A percentile compares a stretch with the other conserved stretches of the same genome.
phyloP scores from a whole-genome alignment of 768 basidiomycete species.

The Hypsizygus marmoreus region DNA sequence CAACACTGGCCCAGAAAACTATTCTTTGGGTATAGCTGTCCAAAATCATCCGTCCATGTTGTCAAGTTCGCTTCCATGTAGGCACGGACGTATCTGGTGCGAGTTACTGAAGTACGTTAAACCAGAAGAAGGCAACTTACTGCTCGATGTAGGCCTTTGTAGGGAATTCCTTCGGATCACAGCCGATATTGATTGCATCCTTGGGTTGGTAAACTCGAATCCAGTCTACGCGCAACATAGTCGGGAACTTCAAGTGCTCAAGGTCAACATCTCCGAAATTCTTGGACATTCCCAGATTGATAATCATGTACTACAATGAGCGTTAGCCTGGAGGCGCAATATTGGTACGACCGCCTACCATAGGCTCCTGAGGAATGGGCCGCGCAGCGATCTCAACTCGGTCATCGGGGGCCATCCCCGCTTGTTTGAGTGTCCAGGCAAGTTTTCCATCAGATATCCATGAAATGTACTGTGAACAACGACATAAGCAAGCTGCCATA shows the following conservation, averaged over 20 bases:
- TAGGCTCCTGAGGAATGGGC: constrained; percentile 80
- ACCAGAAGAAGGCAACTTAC: constrained; percentile 36
- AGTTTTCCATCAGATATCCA: constrained; percentile 69
- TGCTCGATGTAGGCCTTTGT: constrained; percentile 80
- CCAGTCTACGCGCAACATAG: constrained; percentile 79
- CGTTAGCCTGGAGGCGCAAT: neutral
- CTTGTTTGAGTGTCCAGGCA: constrained; percentile 70
- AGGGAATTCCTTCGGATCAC: constrained; percentile 78
- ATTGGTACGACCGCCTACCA: constrained; percentile 46
- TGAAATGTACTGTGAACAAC: constrained; percentile 63
- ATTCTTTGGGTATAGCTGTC: constrained; percentile 72
- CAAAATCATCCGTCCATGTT: constrained; percentile 67
- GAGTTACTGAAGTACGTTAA: neutral
- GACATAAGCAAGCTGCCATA: neutral
- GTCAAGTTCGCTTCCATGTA: constrained; percentile 84
- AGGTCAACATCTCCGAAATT: constrained; percentile 79
- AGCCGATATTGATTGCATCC: constrained; percentile 75
- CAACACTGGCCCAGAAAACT: constrained; percentile 61
- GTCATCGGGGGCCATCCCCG: constrained; percentile 59
- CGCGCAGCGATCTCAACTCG: constrained; percentile 63
- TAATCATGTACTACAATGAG: constrained; percentile 68
- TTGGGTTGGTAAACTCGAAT: constrained; percentile 88
- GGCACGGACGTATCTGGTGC: constrained; percentile 56
- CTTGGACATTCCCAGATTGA: constrained; percentile 82
- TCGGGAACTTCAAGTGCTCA: constrained; percentile 68